Base-by-base conservation (phyloP, 2,329 filamentous ascomycete species). In the Fusarium zealandicum region DNA sequence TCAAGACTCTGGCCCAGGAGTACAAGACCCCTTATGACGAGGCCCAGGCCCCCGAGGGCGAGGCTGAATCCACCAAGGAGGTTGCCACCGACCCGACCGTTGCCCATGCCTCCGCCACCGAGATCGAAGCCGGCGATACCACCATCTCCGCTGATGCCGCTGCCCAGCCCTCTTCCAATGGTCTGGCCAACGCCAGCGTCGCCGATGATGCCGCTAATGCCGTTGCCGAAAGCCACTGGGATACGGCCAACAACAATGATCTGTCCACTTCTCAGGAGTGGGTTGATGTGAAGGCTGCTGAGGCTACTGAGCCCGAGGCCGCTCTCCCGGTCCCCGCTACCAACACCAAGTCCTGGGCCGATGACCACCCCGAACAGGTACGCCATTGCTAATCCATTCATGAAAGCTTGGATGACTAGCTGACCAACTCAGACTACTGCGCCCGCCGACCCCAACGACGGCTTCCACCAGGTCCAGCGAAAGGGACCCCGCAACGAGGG, bases 301-400 rank as follows among this genome's bases (percentile, higher is more conserved):
- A 93, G 68, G 82, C 87, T 39, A 77, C 84, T 44, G 92, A 96
- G 79, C 88, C 89, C 5, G 90, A 95, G 57, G 85, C 80, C 39
- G 84, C 85, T 31, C 45, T 57, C 45, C 51, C 54, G 20, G 85
- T 83, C n/a, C 83, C 78, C 8, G 73, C 77, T 32, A 70, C 76
- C 48, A 80, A 81, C 67, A 79, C 80, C 25, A 86, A 89, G 69
- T 92, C 87, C 67, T 96, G 90, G 90, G 90, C 90, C 20, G 92
- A 96, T 67, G 90, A 95, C 56, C 84, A 90, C 65, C 84, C 88
- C 14, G 84, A 86, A 54, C 73, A 72, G 69, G 79, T 82, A 70
- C 64, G 76, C 68, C 11, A 36, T 17, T 13, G 13, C 1, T 32
- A 10, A 14, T 5, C 31, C 14, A 6, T 11, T 6, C 13, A 10